Evolutionary conservation across 306 rosid species (phyloP), one percentile per base, ranked within the genome.

Genomic region (Dicorynia guianensis): DNA sequence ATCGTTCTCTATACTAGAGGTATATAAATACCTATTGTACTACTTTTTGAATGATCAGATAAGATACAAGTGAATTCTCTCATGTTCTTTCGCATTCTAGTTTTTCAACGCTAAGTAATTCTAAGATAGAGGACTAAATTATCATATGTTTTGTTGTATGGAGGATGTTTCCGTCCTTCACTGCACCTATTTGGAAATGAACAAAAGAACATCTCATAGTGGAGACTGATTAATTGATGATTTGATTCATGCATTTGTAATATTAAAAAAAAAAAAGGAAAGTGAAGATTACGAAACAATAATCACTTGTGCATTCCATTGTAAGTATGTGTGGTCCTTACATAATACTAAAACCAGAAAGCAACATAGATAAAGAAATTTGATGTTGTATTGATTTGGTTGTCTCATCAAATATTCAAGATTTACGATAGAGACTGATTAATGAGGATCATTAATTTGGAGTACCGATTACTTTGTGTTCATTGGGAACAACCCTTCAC

Each of bases 321-420:
- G 42, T 30, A 36, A 36, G 2, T 36, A 3, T 11, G 2, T 39
- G 20, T 25, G 30, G 30, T 19, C n/a, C 9, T 6, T 58, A 11
- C 54, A 44, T 25, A 59, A 72, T 44, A 25, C 58, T n/a, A 47
- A 33, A 60, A 34, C 59, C 19, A 18, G 50, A 48, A 60, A 35
- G 50, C 35, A 49, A 35, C 36, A 44, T 18, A 48, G 54, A 48
- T 61, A 25, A 25, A 25, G 30, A n/a, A n/a, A n/a, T n/a, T 25
- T 25, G 1, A 25, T 25, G 30, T 25, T 25, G 30, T 25, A 25
- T 57, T 57, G 25, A 3, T 59, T 49, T 58, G 36, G 1, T 58
- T 33, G 52, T 44, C 76, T 43, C 2, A 25, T 25, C 30, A 25
- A 15, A 44, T 6, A 35, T 30, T 70, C 14, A 69, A 52, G 18